A percentile compares a stretch with the other conserved stretches of the same genome.
Evolutionary conservation across 2,329 filamentous ascomycete genomes (phyloP).

Genomic region (Xylariaceae sp.): DNA sequence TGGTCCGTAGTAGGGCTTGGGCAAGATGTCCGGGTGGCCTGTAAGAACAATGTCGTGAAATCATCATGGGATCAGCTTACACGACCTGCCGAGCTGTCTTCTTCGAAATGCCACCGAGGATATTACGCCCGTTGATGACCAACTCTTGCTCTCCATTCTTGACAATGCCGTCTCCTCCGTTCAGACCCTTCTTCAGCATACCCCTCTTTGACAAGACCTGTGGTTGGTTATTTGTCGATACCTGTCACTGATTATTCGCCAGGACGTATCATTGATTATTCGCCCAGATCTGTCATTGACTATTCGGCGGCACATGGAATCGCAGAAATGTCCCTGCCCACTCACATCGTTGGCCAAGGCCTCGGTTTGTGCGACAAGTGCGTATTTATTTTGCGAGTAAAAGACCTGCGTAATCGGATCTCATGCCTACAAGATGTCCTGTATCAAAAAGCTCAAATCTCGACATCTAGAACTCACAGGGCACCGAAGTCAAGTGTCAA

Average conservation of each 20-base stretch:
- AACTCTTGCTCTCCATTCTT: conserved; percentile 10
- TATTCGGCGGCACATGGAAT: too few species aligned
- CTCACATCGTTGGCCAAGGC: conserved; percentile 9
- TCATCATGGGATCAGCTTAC: conserved; percentile 8
- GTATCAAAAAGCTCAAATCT: neutral
- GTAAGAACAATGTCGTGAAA: neutral
- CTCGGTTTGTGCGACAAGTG: conserved; percentile 7
- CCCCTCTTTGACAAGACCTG: too few species aligned
- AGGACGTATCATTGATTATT: too few species aligned
- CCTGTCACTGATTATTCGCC: too few species aligned
- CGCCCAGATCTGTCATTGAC: too few species aligned
- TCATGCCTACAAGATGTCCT: neutral
- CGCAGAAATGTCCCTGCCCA: conserved; percentile 10
- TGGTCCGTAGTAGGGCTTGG: too few species aligned
- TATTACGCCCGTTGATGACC: conserved; percentile 8
- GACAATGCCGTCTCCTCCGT: conserved; percentile 8
- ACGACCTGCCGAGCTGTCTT: conserved; percentile 10
- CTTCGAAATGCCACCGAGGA: conserved; percentile 12
- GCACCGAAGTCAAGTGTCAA: conserved; percentile 9
- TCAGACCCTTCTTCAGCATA: conserved; percentile 7
- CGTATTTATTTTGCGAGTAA: conserved; percentile 6
- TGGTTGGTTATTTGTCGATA: too few species aligned
- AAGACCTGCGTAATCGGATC: conserved; percentile 7
- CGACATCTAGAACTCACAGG: neutral
- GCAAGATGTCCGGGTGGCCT: too few species aligned